phyloP scores from a whole-genome alignment of 768 basidiomycete species.

The Tricholoma flavovirens region DNA sequence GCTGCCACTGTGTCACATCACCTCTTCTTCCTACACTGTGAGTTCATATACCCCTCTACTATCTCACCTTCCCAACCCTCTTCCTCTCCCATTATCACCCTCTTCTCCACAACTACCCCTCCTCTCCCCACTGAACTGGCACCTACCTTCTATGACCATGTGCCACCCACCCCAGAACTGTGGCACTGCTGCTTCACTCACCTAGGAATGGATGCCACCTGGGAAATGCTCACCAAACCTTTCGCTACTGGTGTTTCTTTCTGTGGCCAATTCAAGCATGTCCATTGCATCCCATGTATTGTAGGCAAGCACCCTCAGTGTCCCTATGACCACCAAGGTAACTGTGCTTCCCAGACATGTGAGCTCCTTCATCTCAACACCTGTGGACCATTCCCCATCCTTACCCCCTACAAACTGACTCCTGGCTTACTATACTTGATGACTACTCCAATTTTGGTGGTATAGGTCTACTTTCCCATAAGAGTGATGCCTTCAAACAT shows the following conservation, averaged over 20 bases:
- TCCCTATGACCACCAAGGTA: background rate
- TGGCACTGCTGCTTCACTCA: slow-evolving; percentile 13
- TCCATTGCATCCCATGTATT: background rate
- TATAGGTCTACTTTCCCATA: background rate
- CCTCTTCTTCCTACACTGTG: background rate
- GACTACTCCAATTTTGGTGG: slow-evolving; percentile 14
- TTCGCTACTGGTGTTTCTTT: slow-evolving; percentile 6
- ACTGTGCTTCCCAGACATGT: background rate
- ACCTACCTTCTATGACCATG: background rate
- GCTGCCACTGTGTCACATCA: background rate
- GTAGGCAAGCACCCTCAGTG: background rate
- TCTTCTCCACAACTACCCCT: background rate
- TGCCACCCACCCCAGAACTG: background rate
- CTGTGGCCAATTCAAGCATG: background rate
- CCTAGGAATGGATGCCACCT: slow-evolving; percentile 7
- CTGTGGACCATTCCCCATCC: slow-evolving; percentile 19
- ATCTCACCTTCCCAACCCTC: background rate
- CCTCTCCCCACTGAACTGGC: background rate
- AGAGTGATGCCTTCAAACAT: slow-evolving; percentile 5
- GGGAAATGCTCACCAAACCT: slow-evolving; percentile 8
- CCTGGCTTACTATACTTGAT: slow-evolving; percentile 12
- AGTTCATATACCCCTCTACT: background rate
- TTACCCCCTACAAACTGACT: slow-evolving; percentile 9
- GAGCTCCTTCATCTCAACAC: slow-evolving; percentile 22
- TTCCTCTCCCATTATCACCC: no score